Base-by-base conservation (phyloP, 208 protist genomes). In the Entamoeba invadens region DNA sequence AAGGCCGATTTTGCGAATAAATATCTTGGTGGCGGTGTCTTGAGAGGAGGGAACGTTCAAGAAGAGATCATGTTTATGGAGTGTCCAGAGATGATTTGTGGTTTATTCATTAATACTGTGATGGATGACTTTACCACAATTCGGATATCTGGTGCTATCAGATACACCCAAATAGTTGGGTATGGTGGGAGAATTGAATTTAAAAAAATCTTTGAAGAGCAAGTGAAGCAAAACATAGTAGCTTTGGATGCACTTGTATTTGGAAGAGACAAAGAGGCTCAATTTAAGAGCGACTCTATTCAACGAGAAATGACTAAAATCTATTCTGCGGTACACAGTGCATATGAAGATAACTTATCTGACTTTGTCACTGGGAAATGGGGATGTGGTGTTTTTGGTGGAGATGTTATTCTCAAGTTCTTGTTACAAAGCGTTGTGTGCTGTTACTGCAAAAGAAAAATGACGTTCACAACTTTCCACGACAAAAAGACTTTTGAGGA, bases 1-100 rank as follows among this genome's bases (percentile, higher is more conserved):
- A 93, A 96, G 93, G 92, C 94, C 25, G 96, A 96, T 93, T 96
- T 96, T 95, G 96, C 96, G 21, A 96, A 96, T 91, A 50, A 93
- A 35, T 91, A 94, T 31, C 93, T 96, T 45, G 96, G 96, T 46
- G 96, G 96, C 44, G 96, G 96, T 72, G 96, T 96, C 12, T 72
- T 96, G 4, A 16, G 92, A n/a, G 38, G 91, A 42, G 96, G 96
- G 45, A 44, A 3, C 31, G 95, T 96, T 45, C 96, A 96, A 45
- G 96, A 96, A 93, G 96, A 96, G 57, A 95, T 96, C 87, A 93
- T 94, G 46, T 95, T 96, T 68, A 44, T 93, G 35, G 91, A 95
- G 25, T 91, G 72, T 92, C 95, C 95, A n/a, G 95, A 96, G 45
- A 91, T 95, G 10, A 93, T 96, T 44, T 87, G 94, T 31, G 31